Base-by-base conservation (phyloP, 306 rosid species). In the Quercus alba region DNA sequence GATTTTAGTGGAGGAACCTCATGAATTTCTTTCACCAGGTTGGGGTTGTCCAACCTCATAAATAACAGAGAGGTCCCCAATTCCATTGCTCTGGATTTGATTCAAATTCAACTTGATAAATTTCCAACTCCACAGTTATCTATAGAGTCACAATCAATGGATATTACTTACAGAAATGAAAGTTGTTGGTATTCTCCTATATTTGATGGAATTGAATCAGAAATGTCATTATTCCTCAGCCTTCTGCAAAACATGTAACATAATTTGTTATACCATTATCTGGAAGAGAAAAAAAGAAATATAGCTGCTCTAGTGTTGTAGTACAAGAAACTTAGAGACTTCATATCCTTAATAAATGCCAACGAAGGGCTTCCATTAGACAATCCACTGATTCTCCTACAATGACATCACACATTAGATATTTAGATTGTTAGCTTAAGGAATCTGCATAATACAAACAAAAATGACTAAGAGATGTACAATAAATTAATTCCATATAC, bases 321-420 rank as follows among this genome's bases (percentile, higher is more conserved):
- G 79, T 84, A 94, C 98, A 94, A 83, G 70, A 28, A 3, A 67
- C 38, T 82, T 66, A 94, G 76, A 94, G 44, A 38, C 10, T 38
- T 38, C 44, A 38, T 38, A 38, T 38, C 44, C 44, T 38, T 38
- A 38, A 38, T 44, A 78, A 92, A 86, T 78, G 83, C 88, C 75
- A 94, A 81, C 21, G 97, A 84, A 82, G 97, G 84, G 89, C 87
- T 90, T 62, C 87, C 92, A 77, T 94, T 92, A 26, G 92, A 87
- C 73, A 94, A 28, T 56, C 81, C 91, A 61, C 93, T 83, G 75
- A 94, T 81, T 71, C 79, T 75, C 91, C 97, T 94, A 75, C 81
- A 79, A 58, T 41, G 44, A 69, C 49, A 46, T 64, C 61, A 78
- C 2, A 81, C 57, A 74, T 38, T 38, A 38, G 44, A 38, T 38